These are phyloP conservation scores for Ustilago tritici DNA, from an alignment of 1,284 basidiomycete species.

Conservation along the genomic window DNA sequence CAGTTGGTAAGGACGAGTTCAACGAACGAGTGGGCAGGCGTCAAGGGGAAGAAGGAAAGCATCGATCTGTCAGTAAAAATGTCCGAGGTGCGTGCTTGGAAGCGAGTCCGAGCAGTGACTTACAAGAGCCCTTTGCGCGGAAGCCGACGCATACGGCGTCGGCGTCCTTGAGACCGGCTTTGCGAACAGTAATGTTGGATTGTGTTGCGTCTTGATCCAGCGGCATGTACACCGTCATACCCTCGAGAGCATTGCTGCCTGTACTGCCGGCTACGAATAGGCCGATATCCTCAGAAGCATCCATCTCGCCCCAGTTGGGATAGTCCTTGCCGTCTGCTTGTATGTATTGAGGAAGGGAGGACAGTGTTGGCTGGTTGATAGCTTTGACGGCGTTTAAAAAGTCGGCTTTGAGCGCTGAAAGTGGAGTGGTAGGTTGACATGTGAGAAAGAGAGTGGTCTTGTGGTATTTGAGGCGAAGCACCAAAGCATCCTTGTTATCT, in stretches of 20 bases:
- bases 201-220: slow-evolving; percentile 30
- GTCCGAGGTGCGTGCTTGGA: neutral
- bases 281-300: slow-evolving; percentile 31
- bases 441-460: slow-evolving; percentile 46
- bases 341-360: slow-evolving; percentile 20
- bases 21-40: neutral
- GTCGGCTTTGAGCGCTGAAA: slow-evolving; percentile 31
- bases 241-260: slow-evolving; percentile 21
- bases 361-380: slow-evolving; percentile 38
- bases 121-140: slow-evolving; percentile 37
- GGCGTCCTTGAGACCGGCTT: slow-evolving; percentile 48
- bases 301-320: slow-evolving; percentile 35
- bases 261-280: slow-evolving; percentile 42
- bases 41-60: neutral
- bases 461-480: slow-evolving; percentile 49
- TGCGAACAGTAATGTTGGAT: slow-evolving; percentile 30
- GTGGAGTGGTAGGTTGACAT: slow-evolving; percentile 28
- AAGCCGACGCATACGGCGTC: slow-evolving; percentile 47
- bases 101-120: slow-evolving; percentile 5
- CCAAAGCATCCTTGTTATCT: slow-evolving; percentile 40
- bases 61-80: neutral
- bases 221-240: slow-evolving; percentile 47
- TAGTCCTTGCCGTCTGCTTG: slow-evolving; percentile 36
- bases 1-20: neutral
- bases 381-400: slow-evolving; percentile 30